Evolutionary conservation across 352 stramenopile species (phyloP).

Genomic region (Bremia lactucae): DNA sequence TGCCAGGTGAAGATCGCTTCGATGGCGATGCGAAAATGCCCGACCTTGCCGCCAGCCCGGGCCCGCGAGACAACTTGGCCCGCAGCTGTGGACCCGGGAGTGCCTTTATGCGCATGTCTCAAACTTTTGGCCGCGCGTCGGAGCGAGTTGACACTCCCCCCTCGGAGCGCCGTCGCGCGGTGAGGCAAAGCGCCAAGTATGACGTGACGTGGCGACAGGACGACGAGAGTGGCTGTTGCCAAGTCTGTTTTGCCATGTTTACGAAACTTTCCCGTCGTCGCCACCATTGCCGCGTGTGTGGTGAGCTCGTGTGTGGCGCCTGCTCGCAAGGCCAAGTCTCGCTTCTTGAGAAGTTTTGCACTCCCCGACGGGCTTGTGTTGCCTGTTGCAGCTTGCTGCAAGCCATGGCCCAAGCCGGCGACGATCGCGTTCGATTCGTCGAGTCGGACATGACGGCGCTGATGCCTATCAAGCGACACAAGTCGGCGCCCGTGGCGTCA

Average conservation of each 20-base stretch:
- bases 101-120: constrained; percentile 13
- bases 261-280: constrained; percentile 60
- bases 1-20: constrained; percentile 13
- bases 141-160: constrained; percentile 13
- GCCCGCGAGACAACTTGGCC: constrained; percentile 5
- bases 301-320: constrained; percentile 61
- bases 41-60: constrained; percentile 24
- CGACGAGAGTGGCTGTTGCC: constrained; percentile 44
- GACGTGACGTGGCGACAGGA: constrained; percentile 60
- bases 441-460: constrained; percentile 17
- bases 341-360: constrained; percentile 38
- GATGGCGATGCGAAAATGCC: constrained; percentile 8
- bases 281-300: constrained; percentile 74
- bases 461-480: constrained; percentile 2
- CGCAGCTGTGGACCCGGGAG: constrained; percentile 8
- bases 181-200: constrained; percentile 46
- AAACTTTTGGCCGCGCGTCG: constrained; percentile 22
- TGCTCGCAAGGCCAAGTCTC: constrained; percentile 58
- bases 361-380: constrained; percentile 43
- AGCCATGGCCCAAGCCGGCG: constrained; percentile 36
- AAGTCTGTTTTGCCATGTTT: constrained; percentile 63
- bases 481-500: constrained; percentile 9
- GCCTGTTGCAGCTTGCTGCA: constrained; percentile 52
- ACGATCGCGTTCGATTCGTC: constrained; percentile 34
- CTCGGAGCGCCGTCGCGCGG: constrained; percentile 4